Base-by-base conservation (phyloP, 345 rosid genomes). In the Psidium guajava region DNA sequence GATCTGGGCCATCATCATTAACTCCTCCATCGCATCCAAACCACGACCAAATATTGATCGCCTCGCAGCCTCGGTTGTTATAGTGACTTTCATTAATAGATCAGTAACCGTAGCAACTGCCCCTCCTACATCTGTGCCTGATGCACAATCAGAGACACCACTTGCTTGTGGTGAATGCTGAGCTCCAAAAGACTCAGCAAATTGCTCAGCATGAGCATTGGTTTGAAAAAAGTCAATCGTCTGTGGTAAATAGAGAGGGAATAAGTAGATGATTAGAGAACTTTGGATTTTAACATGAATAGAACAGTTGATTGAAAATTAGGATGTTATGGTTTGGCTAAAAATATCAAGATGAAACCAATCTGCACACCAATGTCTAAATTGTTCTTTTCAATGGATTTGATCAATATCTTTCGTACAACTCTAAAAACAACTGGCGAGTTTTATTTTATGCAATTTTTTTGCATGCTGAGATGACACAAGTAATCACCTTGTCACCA, bases 21-120 rank as follows among this genome's bases (percentile, higher is more conserved):
- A 85, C 32, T 86, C 88, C 59, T 54, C 83, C 80, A 84, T 84
- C 3, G 88, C 88, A 5, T 49, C 54, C 3, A n/a, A 9, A 32
- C 85, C 85, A 5, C 9, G 57, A 22, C 82, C 81, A 2, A 83
- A 32, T 24, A 86, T 82, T 51, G 18, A 55, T 47, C 20, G 44
- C 54, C 44, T 57, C 22, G 53, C 42, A 24, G 40, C 21, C 54
- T 83, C 85, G 10, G 85, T 32, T 9, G 74, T 8, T 25, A 86
- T 20, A 27, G 88, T 83, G 32, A 86, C 49, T 22, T 57, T 55
- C 83, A 86, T 14, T 42, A 83, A 40, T 20, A 86, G 58, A 74
- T 83, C 85, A 50, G 83, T 75, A 21, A 77, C 88, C 36, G 81
- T 22, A 28, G 54, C 57, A 56, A n/a, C 47, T 25, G 16, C 28